A percentile compares a stretch with the other conserved stretches of the same genome.
These are phyloP conservation scores for Suillus variegatus DNA, from an alignment of 768 basidiomycete genomes.

Conservation along the genomic window DNA sequence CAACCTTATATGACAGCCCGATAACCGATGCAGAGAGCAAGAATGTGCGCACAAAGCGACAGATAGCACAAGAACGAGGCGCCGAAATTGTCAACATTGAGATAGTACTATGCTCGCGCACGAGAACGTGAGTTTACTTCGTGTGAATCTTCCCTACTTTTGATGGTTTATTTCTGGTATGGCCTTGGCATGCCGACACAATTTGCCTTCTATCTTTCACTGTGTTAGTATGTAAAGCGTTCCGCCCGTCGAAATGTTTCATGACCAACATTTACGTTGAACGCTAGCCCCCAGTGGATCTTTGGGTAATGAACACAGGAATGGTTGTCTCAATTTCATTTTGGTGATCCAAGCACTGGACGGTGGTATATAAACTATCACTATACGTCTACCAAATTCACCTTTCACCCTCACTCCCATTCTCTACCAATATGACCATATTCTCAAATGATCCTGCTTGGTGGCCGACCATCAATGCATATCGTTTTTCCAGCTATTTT, in stretches of 20 bases:
- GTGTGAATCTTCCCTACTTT: neutral
- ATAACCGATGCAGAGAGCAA: neutral
- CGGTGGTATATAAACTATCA: too few relatives aligned
- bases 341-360: too few relatives aligned
- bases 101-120: neutral
- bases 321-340: neutral
- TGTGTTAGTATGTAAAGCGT: neutral
- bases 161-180: neutral
- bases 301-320: neutral
- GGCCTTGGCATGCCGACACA: neutral
- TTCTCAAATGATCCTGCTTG: neutral
- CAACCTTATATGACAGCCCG: neutral
- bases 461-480: neutral
- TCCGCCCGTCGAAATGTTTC: neutral
- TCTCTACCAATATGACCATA: neutral
- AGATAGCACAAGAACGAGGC: neutral
- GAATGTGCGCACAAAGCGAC: neutral
- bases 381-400: neutral
- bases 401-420: neutral
- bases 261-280: neutral
- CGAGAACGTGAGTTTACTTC: neutral
- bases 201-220: neutral
- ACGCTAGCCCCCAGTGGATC: neutral
- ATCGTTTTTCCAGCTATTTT: neutral
- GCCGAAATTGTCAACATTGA: neutral